Evolutionary conservation across 495 filamentous ascomycete species (phyloP).

Genomic region (Talaromyces wortmannii): DNA sequence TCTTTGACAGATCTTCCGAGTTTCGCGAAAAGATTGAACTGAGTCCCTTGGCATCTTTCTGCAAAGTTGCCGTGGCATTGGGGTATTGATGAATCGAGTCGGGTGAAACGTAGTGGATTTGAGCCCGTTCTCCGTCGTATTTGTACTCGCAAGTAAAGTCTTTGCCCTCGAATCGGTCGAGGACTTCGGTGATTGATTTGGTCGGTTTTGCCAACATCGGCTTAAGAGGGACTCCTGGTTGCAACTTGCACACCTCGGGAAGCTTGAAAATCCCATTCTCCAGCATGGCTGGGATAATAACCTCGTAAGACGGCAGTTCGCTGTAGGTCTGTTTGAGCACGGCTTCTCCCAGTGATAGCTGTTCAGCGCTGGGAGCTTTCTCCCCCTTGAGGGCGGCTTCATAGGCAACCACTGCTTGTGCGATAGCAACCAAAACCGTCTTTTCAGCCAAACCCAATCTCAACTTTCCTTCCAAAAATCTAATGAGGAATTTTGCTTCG

Average conservation of each 20-base stretch:
- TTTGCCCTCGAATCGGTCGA: slow-evolving; percentile 93
- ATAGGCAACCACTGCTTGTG: slow-evolving; percentile 80
- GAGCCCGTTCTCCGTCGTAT: slow-evolving; percentile 93
- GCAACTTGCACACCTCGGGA: slow-evolving; percentile 79
- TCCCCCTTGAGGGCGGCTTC: slow-evolving; percentile 62
- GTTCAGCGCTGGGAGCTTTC: slow-evolving; percentile 61
- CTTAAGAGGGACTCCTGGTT: slow-evolving; percentile 90
- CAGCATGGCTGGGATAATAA: slow-evolving; percentile 85
- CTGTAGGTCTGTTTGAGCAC: slow-evolving; percentile 89
- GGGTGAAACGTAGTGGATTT: slow-evolving; percentile 94
- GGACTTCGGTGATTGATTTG: slow-evolving; percentile 96
- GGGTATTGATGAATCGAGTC: slow-evolving; percentile 61
- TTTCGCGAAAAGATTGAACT: slow-evolving; percentile 94
- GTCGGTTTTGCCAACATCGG: slow-evolving; percentile 99
- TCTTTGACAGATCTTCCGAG: slow-evolving; percentile 92
- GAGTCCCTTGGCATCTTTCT: slow-evolving; percentile 55
- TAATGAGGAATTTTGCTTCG: slow-evolving; percentile 88
- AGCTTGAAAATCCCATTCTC: slow-evolving; percentile 79
- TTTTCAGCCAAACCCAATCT: slow-evolving; percentile 87
- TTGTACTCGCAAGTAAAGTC: slow-evolving; percentile 98
- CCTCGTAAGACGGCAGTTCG: slow-evolving; percentile 90
- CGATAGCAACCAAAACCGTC: slow-evolving; percentile 80
- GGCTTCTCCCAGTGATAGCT: slow-evolving; percentile 75
- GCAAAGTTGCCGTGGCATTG: slow-evolving; percentile 32
- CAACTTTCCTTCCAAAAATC: slow-evolving; percentile 90